Evolutionary conservation across 2,329 filamentous ascomycete genomes (phyloP).

Genomic region (Pseudocercospora fuligena): DNA sequence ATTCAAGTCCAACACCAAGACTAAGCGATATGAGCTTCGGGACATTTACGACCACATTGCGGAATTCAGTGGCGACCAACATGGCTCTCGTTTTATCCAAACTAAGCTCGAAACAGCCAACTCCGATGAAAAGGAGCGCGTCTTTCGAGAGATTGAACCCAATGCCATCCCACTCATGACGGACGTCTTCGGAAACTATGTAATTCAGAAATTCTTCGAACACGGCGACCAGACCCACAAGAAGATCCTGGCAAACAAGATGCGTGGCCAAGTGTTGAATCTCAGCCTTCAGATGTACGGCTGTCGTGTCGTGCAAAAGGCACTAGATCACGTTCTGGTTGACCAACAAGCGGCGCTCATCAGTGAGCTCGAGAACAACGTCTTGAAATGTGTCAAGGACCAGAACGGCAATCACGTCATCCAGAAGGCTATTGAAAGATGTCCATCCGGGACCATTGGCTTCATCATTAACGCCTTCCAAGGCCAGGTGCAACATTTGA

Average conservation of each 20-base stretch:
- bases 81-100: conserved; percentile 94
- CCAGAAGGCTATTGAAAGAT: conserved; percentile 85
- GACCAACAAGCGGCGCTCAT: conserved; percentile 87
- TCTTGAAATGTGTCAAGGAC: conserved; percentile 79
- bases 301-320: conserved; percentile 95
- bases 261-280: conserved; percentile 81
- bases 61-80: conserved; percentile 94
- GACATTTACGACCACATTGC: conserved; percentile 88
- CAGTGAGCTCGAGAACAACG: conserved; percentile 77
- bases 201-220: conserved; percentile 97
- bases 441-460: conserved; percentile 76
- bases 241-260: conserved; percentile 79
- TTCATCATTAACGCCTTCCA: conserved; percentile 84
- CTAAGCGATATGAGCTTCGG: conserved; percentile 78
- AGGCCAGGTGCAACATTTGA: conserved; percentile 73
- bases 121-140: conserved; percentile 90
- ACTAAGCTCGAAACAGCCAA: conserved; percentile 89
- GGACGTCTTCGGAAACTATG: conserved; percentile 97
- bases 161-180: conserved; percentile 90
- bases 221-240: conserved; percentile 95
- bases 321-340: conserved; percentile 85
- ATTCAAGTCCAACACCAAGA: conserved; percentile 75
- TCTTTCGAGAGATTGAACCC: conserved; percentile 84
- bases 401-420: conserved; percentile 96
- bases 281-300: conserved; percentile 90